Base-by-base conservation (phyloP, 768 basidiomycete genomes). In the Coprinopsis strossmayeri region DNA sequence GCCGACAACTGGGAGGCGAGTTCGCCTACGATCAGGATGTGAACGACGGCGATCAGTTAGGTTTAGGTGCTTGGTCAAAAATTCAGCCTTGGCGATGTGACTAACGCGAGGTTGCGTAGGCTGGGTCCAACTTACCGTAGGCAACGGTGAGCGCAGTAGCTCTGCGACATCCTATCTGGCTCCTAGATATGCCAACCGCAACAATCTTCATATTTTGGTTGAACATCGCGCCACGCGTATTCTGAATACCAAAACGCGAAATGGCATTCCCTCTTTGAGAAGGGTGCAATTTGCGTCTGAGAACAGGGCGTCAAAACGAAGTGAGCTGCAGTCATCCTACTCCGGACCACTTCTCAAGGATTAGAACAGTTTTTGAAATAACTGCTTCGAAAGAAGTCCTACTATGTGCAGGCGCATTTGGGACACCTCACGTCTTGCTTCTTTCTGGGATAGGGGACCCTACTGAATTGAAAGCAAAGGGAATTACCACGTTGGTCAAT, bases 361-460 rank as follows among this genome's bases (percentile, higher is more conserved):
- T 42, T 39, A 30, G 28, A 21, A 20, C 34, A 34, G 20, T 20
- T 2, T 47, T 42, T 49, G 61, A 60, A 2, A 71, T 65, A 1
- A 66, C 52, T 7, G 79, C 76, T 0, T 55, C 56, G 49, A 74
- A 71, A 51, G 79, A 81, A 55, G 66, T 81, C 32, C 64, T 81
- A 11, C 53, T 81, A 15, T 56, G 52, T 2, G 60, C 56, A 3
- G 60, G 62, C 0, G 44, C 53, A 1, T 49, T 59, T 15, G 57
- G 59, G 20, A 53, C 60, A 15, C 49, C 57, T 0, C 60, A 61
- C 18, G 50, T 63, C 20, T 51, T 60, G 9, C 44, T 54, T 21
- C 53, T 59, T 3, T 61, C 62, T 11, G 62, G 62, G 12, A 57
- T 63, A 15, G 57, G 59, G 3, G 32, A 54, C 25, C 25, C 25